A percentile compares a stretch with the other conserved stretches of the same genome.
phyloP scores from a whole-genome alignment of 495 filamentous ascomycete genomes.

The Haplographium delicatum region DNA sequence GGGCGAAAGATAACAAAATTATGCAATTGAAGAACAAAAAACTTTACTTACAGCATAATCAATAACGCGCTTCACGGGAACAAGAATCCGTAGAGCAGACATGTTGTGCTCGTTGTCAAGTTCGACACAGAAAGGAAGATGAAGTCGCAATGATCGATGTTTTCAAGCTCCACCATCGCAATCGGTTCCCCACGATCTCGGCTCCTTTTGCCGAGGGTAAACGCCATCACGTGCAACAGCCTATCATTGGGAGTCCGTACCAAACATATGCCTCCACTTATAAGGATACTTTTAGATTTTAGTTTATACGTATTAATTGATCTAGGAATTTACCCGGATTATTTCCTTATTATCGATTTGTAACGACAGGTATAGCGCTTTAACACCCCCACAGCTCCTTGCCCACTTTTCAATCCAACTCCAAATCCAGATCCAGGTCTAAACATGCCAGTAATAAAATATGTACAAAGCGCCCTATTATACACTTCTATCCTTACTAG shows the following conservation, averaged over 20 bases:
- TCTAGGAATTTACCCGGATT: too few species aligned
- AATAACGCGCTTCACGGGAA: constrained; percentile 96
- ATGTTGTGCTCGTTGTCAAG: constrained; percentile 37
- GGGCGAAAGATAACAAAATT: too few species aligned
- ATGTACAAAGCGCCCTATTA: too few species aligned
- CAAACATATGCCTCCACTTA: background rate
- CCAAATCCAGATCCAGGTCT: too few species aligned
- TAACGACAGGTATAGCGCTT: too few species aligned
- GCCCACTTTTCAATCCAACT: too few species aligned
- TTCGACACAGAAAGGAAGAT: background rate
- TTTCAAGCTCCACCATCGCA: background rate
- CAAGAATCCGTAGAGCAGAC: constrained; percentile 85
- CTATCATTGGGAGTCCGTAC: too few species aligned
- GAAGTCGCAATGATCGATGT: background rate
- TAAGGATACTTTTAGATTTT: background rate
- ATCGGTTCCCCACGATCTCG: background rate
- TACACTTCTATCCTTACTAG: too few species aligned
- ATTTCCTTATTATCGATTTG: too few species aligned
- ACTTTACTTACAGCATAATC: constrained; percentile 88
- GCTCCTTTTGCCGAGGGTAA: background rate
- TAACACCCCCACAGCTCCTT: too few species aligned
- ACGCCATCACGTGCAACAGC: background rate
- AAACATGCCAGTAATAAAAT: too few species aligned
- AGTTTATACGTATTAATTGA: too few species aligned
- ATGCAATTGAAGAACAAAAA: constrained; percentile 2